Conservation (phyloP, 2,329 filamentous ascomycete species). For the Emmonsiellopsis sp. region DNA sequence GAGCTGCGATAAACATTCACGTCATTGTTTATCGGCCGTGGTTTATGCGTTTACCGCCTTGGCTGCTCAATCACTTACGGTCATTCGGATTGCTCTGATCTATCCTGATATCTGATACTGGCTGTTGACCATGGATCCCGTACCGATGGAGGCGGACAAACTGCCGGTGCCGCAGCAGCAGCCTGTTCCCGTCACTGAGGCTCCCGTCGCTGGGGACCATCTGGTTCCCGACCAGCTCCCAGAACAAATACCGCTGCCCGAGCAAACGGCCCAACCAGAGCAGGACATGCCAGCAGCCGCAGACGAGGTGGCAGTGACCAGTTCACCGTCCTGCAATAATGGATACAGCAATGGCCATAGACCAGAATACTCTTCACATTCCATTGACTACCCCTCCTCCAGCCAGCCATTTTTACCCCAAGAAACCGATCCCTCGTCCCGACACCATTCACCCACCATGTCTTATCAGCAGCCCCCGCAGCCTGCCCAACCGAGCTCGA, state of each 20-base stretch:
- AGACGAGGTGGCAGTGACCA: constrained; percentile 26
- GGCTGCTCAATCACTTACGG: neutral
- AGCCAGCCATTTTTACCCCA: constrained; percentile 36
- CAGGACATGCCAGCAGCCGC: constrained; percentile 23
- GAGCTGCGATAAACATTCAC: neutral
- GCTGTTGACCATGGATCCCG: constrained; percentile 9
- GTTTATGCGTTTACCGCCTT: neutral
- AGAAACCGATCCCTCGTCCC: constrained; percentile 38
- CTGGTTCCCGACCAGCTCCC: neutral
- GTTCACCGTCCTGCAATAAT: constrained; percentile 17
- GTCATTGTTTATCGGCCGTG: neutral
- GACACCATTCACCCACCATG: constrained; percentile 33
- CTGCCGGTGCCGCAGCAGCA: constrained; percentile 8
- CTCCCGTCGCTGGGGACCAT: neutral
- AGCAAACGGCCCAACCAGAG: constrained; percentile 18
- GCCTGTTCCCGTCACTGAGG: neutral
- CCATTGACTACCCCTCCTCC: constrained; percentile 33
- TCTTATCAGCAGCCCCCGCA: constrained; percentile 29
- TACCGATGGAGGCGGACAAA: constrained; percentile 7
- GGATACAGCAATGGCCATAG: constrained; percentile 37
- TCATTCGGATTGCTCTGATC: neutral
- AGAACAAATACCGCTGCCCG: constrained; percentile 4
- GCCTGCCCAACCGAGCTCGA: constrained; percentile 29
- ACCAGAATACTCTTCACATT: constrained; percentile 42
- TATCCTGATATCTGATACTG: neutral